phyloP scores from a whole-genome alignment of 1,139 yeast species.

The Hyphopichia fennica region DNA sequence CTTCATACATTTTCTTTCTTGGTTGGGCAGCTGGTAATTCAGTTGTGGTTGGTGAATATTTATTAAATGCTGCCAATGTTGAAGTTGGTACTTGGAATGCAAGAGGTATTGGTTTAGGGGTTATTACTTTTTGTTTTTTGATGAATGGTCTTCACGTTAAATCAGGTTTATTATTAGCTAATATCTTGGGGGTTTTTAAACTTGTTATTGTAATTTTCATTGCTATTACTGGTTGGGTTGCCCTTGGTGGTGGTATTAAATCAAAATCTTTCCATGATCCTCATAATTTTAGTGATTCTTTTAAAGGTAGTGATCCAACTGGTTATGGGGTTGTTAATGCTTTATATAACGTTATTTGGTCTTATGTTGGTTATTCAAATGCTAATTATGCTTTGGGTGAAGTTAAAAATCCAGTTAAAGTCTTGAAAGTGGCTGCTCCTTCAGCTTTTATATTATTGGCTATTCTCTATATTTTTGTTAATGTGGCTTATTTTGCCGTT shows the following conservation, averaged over 20 bases:
- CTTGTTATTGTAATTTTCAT: conserved; percentile 66
- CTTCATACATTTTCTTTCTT: conserved; percentile 69
- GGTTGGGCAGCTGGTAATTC: conserved; percentile 88
- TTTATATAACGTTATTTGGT: conserved; percentile 78
- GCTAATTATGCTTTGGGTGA: conserved; percentile 84
- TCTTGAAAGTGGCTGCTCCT: conserved; percentile 47
- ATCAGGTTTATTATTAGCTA: conserved; percentile 67
- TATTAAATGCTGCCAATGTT: conserved; percentile 67
- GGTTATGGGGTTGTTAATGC: conserved; percentile 80
- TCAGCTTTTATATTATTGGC: conserved; percentile 59
- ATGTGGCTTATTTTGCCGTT: conserved; percentile 58
- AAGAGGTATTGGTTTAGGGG: conserved; percentile 72
- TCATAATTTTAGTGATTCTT: conserved; percentile 62
- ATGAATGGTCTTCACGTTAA: conserved; percentile 64
- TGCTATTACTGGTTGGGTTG: conserved; percentile 79
- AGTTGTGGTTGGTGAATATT: conserved; percentile 49
- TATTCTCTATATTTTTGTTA: conserved; percentile 66
- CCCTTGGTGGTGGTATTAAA: conserved; percentile 68
- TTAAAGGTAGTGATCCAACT: conserved; percentile 57
- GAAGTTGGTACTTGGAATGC: conserved; percentile 74
- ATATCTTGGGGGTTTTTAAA: conserved; percentile 70
- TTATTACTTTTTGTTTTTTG: conserved; percentile 68
- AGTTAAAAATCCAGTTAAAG: conserved; percentile 53
- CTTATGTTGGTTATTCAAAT: conserved; percentile 72
- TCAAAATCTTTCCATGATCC: conserved; percentile 49